Conservation (phyloP, 2,329 filamentous ascomycete genomes). For the Neofusicoccum cordaticola region DNA sequence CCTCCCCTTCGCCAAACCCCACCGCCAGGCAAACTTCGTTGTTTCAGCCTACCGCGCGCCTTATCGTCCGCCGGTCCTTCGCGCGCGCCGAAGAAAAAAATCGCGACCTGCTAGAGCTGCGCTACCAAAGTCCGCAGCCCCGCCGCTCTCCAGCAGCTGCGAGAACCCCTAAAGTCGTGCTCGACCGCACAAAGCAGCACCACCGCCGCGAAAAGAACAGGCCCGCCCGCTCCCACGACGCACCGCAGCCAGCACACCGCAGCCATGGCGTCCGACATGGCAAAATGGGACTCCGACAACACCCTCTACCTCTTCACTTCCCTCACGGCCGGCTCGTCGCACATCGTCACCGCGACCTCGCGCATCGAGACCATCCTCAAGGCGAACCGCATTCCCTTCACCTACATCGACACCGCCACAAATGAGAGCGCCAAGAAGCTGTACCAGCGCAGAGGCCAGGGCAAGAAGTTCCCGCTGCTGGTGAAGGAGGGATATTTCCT, state of each 20-base stretch:
- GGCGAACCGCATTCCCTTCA: constrained; percentile 91
- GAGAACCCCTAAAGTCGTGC: neutral
- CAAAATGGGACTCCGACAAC: constrained; percentile 45
- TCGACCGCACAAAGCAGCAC: no score
- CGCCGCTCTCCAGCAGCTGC: neutral
- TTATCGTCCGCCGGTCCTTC: neutral
- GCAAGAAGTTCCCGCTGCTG: constrained; percentile 83
- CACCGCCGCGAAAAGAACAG: neutral
- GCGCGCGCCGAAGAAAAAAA: neutral
- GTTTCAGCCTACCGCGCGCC: constrained; percentile 12
- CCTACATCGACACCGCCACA: constrained; percentile 84
- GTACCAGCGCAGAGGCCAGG: constrained; percentile 80
- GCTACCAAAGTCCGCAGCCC: neutral
- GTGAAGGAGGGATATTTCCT: constrained; percentile 84
- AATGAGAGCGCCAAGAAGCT: constrained; percentile 85
- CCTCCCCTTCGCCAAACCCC: constrained; percentile 13
- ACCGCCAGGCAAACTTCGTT: constrained; percentile 2
- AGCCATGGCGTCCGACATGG: constrained; percentile 38
- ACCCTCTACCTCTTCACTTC: constrained; percentile 92
- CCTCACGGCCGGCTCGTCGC: constrained; percentile 88
- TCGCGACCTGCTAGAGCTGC: neutral
- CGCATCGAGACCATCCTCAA: constrained; percentile 94
- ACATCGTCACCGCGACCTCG: constrained; percentile 94
- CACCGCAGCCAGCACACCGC: neutral
- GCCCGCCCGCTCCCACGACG: neutral